Base-by-base conservation (phyloP, 805 yeast species). In the Gaillardinia entomophila region DNA sequence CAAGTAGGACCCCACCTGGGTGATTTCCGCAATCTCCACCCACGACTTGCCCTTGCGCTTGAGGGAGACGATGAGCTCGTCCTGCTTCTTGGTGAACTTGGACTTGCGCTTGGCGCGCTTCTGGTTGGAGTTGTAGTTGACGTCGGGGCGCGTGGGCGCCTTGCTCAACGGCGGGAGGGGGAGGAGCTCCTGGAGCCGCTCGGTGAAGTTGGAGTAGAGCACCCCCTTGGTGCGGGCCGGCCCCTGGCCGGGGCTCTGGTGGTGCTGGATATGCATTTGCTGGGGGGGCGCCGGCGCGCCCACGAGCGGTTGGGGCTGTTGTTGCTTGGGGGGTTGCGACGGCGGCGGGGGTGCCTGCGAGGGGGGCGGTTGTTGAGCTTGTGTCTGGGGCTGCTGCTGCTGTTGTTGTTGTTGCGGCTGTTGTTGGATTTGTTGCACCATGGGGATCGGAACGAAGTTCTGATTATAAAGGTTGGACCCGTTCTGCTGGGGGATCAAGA, bases 71-170 rank as follows among this genome's bases (percentile, higher is more conserved):
- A 82, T 82, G 57, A 77, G 42, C 3, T 69, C 73, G 52, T 82
- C 92, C 51, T 82, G 90, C 37, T 74, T 78, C 39, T 70, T 63
- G 16, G 82, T 64, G 52, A 79, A 82, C 49, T 83, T 82, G n/a
- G 86, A 77, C 45, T 71, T 75, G 32, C 86, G 64, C 42, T 72
- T 73, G 6, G 73, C 61, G 22, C 83, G 59, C 36, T 73, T 75
- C 26, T 70, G 67, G 4, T 62, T 59, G 18, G 60, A 54, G 16
- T 66, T 62, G 28, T 58, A 53, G 20, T 62, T 46, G 4, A 71
- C 58, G 16, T 66, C 69, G 0, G 73, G 71, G 23, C 71, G 57
- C 1, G 66, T 52, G 4, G 68, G 61, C 1, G 65, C 62, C 15
- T 61, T 51, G 2, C 62, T 41, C 17, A 75, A 49, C 1, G 80